Percentiles rank a stretch among this genome's conserved stretches.
Conservation (phyloP, 441 rosid genomes). For the Erodium chrysanthum region DNA sequence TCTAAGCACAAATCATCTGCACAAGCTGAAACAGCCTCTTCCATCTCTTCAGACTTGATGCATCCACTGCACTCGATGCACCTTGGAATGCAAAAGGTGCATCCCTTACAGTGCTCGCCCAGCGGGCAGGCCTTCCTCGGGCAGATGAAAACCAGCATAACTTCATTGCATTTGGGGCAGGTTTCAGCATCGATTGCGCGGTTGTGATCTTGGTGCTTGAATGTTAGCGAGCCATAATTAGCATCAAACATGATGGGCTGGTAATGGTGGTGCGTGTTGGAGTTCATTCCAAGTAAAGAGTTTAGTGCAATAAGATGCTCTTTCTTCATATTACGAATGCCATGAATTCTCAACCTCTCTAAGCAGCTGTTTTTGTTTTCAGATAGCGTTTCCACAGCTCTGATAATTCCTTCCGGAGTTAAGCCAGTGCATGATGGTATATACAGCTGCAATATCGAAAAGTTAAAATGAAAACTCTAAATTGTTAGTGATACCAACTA, state of each 20-base stretch:
- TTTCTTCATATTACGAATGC: conserved; percentile 35
- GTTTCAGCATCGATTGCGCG: conserved; percentile 33
- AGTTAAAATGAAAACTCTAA: no score
- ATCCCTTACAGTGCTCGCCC: conserved; percentile 38
- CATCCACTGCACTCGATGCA: conserved; percentile 63
- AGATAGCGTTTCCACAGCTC: conserved; percentile 29
- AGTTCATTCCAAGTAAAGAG: conserved; percentile 16
- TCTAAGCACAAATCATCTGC: conserved; percentile 39
- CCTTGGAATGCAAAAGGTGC: conserved; percentile 50
- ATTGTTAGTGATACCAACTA: no score
- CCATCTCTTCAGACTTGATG: conserved; percentile 32
- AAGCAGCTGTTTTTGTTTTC: conserved; percentile 21
- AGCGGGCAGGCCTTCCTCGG: conserved; percentile 23
- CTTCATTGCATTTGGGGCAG: conserved; percentile 44
- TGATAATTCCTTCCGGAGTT: conserved; percentile 60
- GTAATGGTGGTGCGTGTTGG: conserved; percentile 12
- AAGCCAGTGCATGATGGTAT: conserved; percentile 54
- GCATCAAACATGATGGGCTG: conserved; percentile 22
- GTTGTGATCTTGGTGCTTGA: not conserved
- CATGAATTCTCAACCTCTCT: conserved; percentile 32
- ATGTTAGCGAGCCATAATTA: not conserved
- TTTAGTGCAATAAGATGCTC: conserved; percentile 29
- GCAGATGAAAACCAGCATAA: conserved; percentile 40
- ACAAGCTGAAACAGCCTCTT: conserved; percentile 38
- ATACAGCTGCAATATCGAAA: conserved; percentile 32